Evolutionary conservation across 345 rosid genomes (phyloP).

Genomic region (Bruguiera gymnorhiza): DNA sequence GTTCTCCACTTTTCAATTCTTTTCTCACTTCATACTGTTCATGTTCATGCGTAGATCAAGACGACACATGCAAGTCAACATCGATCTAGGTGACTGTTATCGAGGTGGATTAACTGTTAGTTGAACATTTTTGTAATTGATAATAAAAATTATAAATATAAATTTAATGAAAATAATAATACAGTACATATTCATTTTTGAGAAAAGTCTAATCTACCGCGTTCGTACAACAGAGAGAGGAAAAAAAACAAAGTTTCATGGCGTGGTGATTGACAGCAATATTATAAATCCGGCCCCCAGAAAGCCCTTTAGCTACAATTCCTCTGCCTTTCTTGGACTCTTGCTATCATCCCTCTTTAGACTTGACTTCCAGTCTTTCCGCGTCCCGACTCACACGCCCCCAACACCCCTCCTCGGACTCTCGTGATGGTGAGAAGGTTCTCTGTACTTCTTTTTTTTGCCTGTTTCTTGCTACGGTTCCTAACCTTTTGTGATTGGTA

Average conservation of each 20-base stretch:
- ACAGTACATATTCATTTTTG: too few species aligned
- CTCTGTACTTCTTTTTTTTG: constrained; percentile 19
- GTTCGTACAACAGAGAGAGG: too few species aligned
- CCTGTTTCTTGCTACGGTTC: too few species aligned
- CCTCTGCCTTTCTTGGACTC: neutral
- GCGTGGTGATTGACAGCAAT: neutral
- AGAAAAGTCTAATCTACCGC: too few species aligned
- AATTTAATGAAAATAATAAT: too few species aligned
- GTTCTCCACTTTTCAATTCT: neutral
- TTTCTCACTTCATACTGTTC: constrained; percentile 11
- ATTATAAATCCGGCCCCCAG: neutral
- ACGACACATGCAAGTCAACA: constrained; percentile 34
- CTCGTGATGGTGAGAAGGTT: constrained; percentile 31
- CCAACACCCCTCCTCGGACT: constrained; percentile 26
- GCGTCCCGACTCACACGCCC: constrained; percentile 24
- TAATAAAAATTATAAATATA: too few species aligned
- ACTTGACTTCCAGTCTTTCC: neutral
- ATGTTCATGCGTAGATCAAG: constrained; percentile 24
- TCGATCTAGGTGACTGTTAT: constrained; percentile 5
- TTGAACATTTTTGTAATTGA: too few species aligned
- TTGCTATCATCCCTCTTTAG: neutral
- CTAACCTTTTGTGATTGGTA: too few species aligned
- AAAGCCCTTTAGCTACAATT: neutral
- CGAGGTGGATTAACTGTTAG: too few species aligned
- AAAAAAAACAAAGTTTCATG: neutral